phyloP scores from a whole-genome alignment of 148 eudicot genomes.

The Rhododendron henanense region DNA sequence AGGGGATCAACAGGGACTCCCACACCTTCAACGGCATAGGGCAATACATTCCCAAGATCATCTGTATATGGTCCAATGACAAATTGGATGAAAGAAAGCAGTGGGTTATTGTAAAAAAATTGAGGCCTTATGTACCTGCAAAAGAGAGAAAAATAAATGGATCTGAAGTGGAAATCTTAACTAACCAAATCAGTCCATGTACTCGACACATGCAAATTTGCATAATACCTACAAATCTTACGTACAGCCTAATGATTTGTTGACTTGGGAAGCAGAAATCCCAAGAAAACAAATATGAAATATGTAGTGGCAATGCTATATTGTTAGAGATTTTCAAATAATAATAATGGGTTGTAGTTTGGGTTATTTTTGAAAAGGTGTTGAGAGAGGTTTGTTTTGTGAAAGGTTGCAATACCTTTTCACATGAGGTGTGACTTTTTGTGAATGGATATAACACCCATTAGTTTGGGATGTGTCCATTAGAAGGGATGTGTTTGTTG shows the following conservation, averaged over 20 bases:
- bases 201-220: neutral
- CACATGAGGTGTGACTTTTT: too few relatives aligned
- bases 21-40: slow-evolving; percentile 90
- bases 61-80: slow-evolving; percentile 87
- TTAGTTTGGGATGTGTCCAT: too few relatives aligned
- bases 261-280: neutral
- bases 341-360: too few relatives aligned
- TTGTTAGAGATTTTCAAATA: too few relatives aligned
- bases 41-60: slow-evolving; percentile 89
- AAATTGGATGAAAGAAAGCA: slow-evolving; percentile 82
- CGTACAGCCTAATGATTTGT: neutral
- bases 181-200: neutral
- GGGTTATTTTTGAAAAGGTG: too few relatives aligned
- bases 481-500: too few relatives aligned
- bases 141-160: neutral
- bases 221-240: neutral
- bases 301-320: neutral
- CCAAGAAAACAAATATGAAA: neutral
- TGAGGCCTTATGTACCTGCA: slow-evolving; percentile 95
- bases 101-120: slow-evolving; percentile 87
- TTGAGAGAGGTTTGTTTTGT: too few relatives aligned
- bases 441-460: too few relatives aligned
- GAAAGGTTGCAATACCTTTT: too few relatives aligned
- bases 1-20: slow-evolving; percentile 97
- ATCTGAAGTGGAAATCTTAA: neutral